phyloP scores from a whole-genome alignment of 192 early-diverging fungal genomes.

The Umbelopsis sp. region DNA sequence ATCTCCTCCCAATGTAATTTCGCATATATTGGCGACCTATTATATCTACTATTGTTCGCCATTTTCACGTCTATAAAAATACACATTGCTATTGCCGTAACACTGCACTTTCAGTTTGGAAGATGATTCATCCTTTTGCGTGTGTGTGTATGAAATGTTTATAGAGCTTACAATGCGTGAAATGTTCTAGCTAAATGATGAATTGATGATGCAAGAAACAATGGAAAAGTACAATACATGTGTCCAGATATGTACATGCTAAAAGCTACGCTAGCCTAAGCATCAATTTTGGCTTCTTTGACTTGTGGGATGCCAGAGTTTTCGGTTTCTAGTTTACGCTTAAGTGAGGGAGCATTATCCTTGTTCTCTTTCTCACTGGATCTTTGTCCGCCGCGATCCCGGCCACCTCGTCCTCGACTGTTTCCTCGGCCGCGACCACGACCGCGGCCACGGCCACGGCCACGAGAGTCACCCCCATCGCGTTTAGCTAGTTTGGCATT shows the following conservation, averaged over 20 bases:
- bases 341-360: neutral
- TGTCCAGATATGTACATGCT: constrained; percentile 13
- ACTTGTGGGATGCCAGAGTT: neutral
- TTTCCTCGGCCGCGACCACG: constrained; percentile 26
- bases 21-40: neutral
- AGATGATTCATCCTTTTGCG: too few species aligned
- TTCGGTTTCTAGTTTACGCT: neutral
- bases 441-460: constrained; percentile 25
- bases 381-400: constrained; percentile 16
- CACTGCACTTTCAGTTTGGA: neutral
- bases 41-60: neutral
- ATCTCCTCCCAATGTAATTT: constrained; percentile 15
- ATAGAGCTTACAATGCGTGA: neutral
- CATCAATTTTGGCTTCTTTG: constrained; percentile 11
- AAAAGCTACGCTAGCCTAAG: neutral
- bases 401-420: constrained; percentile 9
- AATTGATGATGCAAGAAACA: neutral
- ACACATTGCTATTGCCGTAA: neutral
- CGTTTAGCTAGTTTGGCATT: constrained; percentile 22
- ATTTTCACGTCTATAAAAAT: neutral
- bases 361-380: neutral
- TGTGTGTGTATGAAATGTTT: too few species aligned
- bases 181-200: neutral
- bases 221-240: neutral
- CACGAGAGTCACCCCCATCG: neutral